phyloP scores from a whole-genome alignment of 2,329 filamentous ascomycete genomes.

The Neocatenulostroma microsporum region DNA sequence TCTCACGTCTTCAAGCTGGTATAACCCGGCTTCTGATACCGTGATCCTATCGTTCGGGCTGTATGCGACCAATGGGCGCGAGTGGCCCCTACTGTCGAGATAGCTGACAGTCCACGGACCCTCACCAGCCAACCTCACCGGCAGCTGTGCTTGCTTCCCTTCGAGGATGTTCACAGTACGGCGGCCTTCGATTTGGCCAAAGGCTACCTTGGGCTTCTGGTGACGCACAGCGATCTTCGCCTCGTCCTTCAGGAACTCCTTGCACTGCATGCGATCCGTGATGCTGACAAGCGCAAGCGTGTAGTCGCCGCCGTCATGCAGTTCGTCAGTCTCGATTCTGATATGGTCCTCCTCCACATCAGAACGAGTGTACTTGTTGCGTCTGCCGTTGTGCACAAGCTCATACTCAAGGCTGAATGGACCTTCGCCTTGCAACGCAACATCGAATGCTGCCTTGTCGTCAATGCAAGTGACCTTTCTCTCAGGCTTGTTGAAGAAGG shows the following conservation, averaged over 20 bases:
- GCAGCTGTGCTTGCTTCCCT: conserved; percentile 63
- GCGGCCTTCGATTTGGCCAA: conserved; percentile 77
- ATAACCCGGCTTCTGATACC: conserved; percentile 50
- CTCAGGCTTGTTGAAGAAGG: conserved; percentile 51
- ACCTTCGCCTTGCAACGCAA: conserved; percentile 69
- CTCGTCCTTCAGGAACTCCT: conserved; percentile 76
- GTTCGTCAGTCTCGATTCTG: conserved; percentile 65
- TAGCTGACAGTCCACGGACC: conserved; percentile 77
- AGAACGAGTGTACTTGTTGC: conserved; percentile 58
- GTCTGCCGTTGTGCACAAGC: conserved; percentile 78
- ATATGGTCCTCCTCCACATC: conserved; percentile 56
- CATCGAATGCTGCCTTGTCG: conserved; percentile 65
- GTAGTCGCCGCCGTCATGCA: conserved; percentile 82
- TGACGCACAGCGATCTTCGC: conserved; percentile 78
- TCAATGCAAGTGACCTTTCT: conserved; percentile 71
- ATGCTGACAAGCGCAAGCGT: conserved; percentile 77
- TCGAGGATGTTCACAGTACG: conserved; percentile 69
- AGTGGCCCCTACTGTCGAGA: conserved; percentile 36
- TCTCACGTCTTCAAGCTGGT: conserved; percentile 67
- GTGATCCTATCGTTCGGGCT: conserved; percentile 26
- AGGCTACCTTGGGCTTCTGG: conserved; percentile 78
- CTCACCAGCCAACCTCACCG: conserved; percentile 73
- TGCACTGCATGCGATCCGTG: conserved; percentile 78
- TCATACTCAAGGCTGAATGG: conserved; percentile 92
- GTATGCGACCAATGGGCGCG: conserved; percentile 35